Evolutionary conservation across 2,329 filamentous ascomycete genomes (phyloP).

Genomic region (Colletotrichum sp.): DNA sequence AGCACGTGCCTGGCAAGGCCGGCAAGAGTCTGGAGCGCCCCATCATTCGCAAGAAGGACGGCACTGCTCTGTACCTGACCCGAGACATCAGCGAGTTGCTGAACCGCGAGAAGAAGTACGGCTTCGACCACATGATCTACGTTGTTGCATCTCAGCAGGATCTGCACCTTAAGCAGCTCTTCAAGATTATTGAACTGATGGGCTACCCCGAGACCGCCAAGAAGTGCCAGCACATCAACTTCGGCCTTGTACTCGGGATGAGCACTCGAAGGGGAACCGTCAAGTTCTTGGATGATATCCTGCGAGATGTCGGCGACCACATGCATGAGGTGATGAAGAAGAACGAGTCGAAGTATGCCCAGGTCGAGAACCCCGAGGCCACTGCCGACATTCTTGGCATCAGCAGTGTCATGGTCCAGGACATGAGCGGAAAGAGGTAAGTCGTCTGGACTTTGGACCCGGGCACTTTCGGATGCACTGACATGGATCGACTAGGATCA

Average conservation of each 20-base stretch:
- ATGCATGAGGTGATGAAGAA: slow-evolving; percentile 98
- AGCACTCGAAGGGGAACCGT: slow-evolving; percentile 75
- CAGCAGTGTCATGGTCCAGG: slow-evolving; percentile 95
- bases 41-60: slow-evolving; percentile 75
- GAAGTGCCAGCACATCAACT: slow-evolving; percentile 77
- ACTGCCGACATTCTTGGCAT: slow-evolving; percentile 91
- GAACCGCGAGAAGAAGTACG: slow-evolving; percentile 60
- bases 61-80: slow-evolving; percentile 78
- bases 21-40: slow-evolving; percentile 74
- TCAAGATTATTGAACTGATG: slow-evolving; percentile 78
- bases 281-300: slow-evolving; percentile 75
- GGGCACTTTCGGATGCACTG: slow-evolving; percentile 21
- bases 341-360: slow-evolving; percentile 88
- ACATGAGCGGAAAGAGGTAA: slow-evolving; percentile 93
- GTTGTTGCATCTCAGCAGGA: slow-evolving; percentile 77
- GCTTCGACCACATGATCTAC: slow-evolving; percentile 76
- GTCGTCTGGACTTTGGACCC: slow-evolving; percentile 26
- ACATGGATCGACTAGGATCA: slow-evolving; percentile 48
- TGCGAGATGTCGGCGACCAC: slow-evolving; percentile 83
- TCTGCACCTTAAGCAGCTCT: slow-evolving; percentile 74
- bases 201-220: slow-evolving; percentile 70
- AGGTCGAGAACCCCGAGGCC: slow-evolving; percentile 82
- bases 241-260: slow-evolving; percentile 75
- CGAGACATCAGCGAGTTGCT: slow-evolving; percentile 79
- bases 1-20: slow-evolving; percentile 68